Evolutionary conservation across 805 yeast genomes (phyloP).

Genomic region (Kodamaea restingae): DNA sequence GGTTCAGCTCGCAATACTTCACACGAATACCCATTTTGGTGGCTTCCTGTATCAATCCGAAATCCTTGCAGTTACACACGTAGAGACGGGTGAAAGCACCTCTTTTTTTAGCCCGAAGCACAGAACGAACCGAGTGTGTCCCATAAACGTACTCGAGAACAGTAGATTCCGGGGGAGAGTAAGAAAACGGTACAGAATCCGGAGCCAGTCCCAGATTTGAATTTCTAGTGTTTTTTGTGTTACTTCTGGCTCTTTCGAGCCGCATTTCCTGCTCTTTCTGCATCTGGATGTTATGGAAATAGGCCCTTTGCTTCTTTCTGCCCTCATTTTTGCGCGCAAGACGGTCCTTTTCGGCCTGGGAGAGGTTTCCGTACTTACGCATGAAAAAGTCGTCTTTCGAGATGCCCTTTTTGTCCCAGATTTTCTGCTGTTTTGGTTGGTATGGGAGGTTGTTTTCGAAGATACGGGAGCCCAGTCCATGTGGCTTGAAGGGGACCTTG

Average conservation of each 20-base stretch:
- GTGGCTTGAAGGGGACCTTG: constrained; percentile 12
- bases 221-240: constrained; percentile 1
- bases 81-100: constrained; percentile 48
- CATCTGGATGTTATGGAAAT: constrained; percentile 6
- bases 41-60: constrained; percentile 47
- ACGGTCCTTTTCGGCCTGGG: constrained; percentile 21
- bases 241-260: neutral
- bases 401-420: constrained; percentile 36
- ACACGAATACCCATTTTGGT: constrained; percentile 34
- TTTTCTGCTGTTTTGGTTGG: constrained; percentile 18
- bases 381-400: constrained; percentile 38
- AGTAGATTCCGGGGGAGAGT: neutral
- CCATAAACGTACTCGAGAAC: constrained; percentile 67
- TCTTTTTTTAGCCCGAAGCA: constrained; percentile 54
- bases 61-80: constrained; percentile 40
- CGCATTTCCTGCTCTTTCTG: constrained; percentile 15
- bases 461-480: constrained; percentile 9
- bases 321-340: constrained; percentile 32
- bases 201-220: no score
- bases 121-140: constrained; percentile 69
- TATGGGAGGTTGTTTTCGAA: constrained; percentile 27
- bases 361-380: constrained; percentile 32
- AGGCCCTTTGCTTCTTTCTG: constrained; percentile 5
- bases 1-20: constrained; percentile 36
- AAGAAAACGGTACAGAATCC: no score